A percentile compares a stretch with the other conserved stretches of the same genome.
These are phyloP conservation scores for Cardamine chenopodiifolia DNA, from an alignment of 345 rosid species.

Conservation along the genomic window DNA sequence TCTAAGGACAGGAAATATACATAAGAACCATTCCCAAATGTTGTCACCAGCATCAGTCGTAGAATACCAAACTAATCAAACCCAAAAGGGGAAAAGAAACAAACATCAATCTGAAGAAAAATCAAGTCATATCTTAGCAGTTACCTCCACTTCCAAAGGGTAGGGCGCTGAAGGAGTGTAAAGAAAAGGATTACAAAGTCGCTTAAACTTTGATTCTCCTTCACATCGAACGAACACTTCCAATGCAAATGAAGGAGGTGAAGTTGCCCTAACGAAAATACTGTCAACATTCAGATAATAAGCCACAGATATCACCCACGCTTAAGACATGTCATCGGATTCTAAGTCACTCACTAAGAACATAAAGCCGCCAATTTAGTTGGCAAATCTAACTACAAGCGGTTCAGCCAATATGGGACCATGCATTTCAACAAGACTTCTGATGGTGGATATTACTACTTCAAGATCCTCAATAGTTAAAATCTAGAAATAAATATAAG, in stretches of 20 bases:
- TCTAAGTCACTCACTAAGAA: constrained; percentile 15
- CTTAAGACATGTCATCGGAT: constrained; percentile 3
- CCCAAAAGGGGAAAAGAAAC: constrained; percentile 21
- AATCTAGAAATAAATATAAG: not conserved
- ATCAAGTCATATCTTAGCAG: constrained; percentile 21
- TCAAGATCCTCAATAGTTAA: constrained; percentile 1
- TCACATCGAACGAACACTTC: constrained; percentile 94
- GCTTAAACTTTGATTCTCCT: constrained; percentile 92
- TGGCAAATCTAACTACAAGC: not conserved
- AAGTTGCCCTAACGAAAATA: constrained; percentile 72
- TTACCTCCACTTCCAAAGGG: constrained; percentile 94
- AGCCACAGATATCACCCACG: constrained; percentile 17
- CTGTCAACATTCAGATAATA: constrained; percentile 24
- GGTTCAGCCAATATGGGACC: constrained; percentile 16
- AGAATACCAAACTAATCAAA: constrained; percentile 24
- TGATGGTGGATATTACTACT: constrained; percentile 2
- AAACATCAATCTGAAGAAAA: constrained; percentile 7
- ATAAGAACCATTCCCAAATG: constrained; percentile 26
- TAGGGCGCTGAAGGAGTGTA: constrained; percentile 97
- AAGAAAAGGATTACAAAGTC: constrained; percentile 94
- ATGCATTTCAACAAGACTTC: constrained; percentile 11
- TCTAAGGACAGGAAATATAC: constrained; percentile 17
- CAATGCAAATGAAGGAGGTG: constrained; percentile 98
- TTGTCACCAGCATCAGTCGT: constrained; percentile 14
- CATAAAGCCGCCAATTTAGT: not conserved